Evolutionary conservation across 371 early-diverging fungal genomes (phyloP).

Genomic region (Thermomucor indicae-seudaticae): DNA sequence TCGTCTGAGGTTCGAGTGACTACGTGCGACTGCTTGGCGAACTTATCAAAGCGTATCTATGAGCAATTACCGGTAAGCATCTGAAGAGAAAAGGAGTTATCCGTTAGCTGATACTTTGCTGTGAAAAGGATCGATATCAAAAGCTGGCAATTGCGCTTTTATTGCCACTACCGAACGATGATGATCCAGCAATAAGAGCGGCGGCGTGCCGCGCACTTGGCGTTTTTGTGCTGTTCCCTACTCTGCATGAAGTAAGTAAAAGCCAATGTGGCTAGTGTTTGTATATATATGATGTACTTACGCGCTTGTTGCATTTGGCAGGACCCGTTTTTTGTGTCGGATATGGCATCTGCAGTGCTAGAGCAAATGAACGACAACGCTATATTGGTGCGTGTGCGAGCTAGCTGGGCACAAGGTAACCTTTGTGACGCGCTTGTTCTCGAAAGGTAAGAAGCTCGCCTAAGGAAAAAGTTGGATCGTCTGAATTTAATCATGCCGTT

Average conservation of each 20-base stretch:
- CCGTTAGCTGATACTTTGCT: too few relatives aligned
- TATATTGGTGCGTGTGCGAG: constrained; percentile 60
- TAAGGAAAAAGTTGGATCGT: neutral
- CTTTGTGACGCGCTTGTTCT: constrained; percentile 62
- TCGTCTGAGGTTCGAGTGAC: constrained; percentile 45
- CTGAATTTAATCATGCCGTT: neutral
- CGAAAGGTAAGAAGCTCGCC: constrained; percentile 30
- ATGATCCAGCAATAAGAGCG: constrained; percentile 54
- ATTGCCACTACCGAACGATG: constrained; percentile 51
- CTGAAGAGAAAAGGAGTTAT: too few relatives aligned
- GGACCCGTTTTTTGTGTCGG: constrained; percentile 54
- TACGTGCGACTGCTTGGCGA: constrained; percentile 62
- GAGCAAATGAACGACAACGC: constrained; percentile 44
- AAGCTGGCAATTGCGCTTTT: constrained; percentile 45
- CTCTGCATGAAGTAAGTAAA: constrained; percentile 45
- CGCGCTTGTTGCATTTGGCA: too few relatives aligned
- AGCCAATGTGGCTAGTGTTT: neutral
- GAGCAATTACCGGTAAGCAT: constrained; percentile 41
- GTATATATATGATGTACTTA: neutral
- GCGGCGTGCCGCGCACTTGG: constrained; percentile 71
- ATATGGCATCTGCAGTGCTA: constrained; percentile 46
- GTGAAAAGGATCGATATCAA: constrained; percentile 30
- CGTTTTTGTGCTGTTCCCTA: constrained; percentile 57
- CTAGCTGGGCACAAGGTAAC: constrained; percentile 78
- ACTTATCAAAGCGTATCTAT: constrained; percentile 44